Base-by-base conservation (phyloP, 106 monocot species). In the Xerophyta viscosa region DNA sequence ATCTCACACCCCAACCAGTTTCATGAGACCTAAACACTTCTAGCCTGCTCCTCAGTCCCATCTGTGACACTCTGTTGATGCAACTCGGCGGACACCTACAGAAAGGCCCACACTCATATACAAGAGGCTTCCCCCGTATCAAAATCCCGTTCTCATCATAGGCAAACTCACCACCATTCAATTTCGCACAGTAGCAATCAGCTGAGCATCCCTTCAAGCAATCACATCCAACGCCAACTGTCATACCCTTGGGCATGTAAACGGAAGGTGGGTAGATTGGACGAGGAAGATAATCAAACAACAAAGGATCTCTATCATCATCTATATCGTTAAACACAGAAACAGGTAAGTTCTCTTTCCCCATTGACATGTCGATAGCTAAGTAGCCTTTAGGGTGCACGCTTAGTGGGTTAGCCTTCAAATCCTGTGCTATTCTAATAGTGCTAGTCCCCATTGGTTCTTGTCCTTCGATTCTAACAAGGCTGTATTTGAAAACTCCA, bases 1-100 rank as follows among this genome's bases (percentile, higher is more conserved):
- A 83, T 30, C 98, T 58, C 17, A 99, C 82, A 9, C 90, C 98
- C 98, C 98, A 99, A 5, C 86, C 90, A 0, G 82, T 99, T 56
- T 90, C 98, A 36, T 45, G 57, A 8, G 98, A 91, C 46, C 89
- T 54, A 37, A 90, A 99, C 21, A 99, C 79, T 75, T 99, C 90
- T 54, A 99, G 60, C 23, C 65, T 56, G 27, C 66, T 49, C 29
- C 29, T 77, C 43, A 86, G 5, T 26, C 90, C 90, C 47, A 74
- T 80, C 71, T 99, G 98, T 36, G 67, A 86, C 62, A 99, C 86
- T 29, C 98, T 69, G 46, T 91, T 99, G 22, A 70, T 72, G 37
- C 98, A 99, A 53, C 50, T 86, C 2, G 50, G 52, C 0, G 86
- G 90, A 54, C 98, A 90, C 31, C 56, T 56, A 60, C 98, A 99